Evolutionary conservation across 2,329 filamentous ascomycete genomes (phyloP).

Genomic region (Lecanoromycetidae sp.): DNA sequence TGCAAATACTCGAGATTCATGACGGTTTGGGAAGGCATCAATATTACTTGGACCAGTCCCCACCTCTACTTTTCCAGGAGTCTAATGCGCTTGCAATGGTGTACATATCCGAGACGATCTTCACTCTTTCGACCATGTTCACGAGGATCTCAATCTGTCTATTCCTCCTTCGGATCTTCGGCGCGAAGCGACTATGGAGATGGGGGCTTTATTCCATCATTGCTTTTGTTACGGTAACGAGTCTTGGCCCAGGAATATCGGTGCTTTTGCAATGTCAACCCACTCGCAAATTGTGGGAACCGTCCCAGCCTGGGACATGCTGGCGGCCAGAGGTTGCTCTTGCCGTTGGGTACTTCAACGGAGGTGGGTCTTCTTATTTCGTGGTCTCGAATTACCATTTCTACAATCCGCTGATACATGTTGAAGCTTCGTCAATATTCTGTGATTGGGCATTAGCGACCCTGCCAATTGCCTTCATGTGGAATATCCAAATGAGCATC

Average conservation of each 20-base stretch:
- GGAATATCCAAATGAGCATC: slow-evolving; percentile 1
- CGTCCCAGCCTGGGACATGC: background rate
- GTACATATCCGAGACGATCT: background rate
- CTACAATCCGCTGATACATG: background rate
- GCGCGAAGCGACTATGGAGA: background rate
- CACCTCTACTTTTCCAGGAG: background rate
- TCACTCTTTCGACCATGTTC: background rate
- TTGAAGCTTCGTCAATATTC: background rate
- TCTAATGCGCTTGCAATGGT: background rate
- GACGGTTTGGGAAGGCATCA: background rate
- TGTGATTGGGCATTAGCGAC: background rate
- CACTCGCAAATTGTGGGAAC: background rate
- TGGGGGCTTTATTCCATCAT: slow-evolving; percentile 3
- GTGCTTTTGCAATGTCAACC: background rate
- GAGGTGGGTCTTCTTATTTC: background rate
- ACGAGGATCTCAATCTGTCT: slow-evolving; percentile 8
- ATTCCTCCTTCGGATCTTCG: slow-evolving; percentile 8
- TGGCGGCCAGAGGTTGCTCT: background rate
- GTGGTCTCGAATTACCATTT: too few relatives aligned
- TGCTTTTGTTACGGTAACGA: background rate
- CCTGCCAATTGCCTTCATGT: slow-evolving; percentile 4
- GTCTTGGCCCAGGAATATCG: background rate
- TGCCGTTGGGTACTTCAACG: background rate
- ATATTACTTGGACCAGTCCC: background rate
- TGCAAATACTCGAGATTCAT: too few relatives aligned